Base-by-base conservation (phyloP, 1,284 basidiomycete species). In the Hymenochaete sp. region DNA sequence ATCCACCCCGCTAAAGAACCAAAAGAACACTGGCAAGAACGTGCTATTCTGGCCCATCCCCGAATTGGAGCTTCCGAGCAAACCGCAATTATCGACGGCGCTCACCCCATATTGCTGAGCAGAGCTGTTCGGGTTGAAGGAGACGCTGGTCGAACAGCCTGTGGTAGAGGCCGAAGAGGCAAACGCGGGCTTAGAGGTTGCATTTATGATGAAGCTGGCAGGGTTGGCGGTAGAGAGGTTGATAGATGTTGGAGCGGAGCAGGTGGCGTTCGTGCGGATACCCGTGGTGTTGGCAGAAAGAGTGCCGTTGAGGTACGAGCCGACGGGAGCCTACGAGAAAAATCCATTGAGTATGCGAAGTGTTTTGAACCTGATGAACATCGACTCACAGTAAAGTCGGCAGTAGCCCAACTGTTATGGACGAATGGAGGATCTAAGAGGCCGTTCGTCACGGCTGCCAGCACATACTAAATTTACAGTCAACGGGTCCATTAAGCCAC, bases 1-100 rank as follows among this genome's bases (percentile, higher is more conserved):
- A 8, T 24, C 11, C 14, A 25, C 50, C 18, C 51, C 58, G 29
- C 58, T 56, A 66, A 60, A 70, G 44, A 60, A 80, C 79, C 79
- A 82, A 52, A 82, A 82, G 64, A 80, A 70, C 28, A 81, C 73
- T 1, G 78, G 75, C 35, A 65, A 67, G 46, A 75, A 71, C 14
- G 62, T 50, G n/a, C 64, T 48, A 32, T 70, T 59, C 13, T 62
- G 36, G 7, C 44, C 48, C 6, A 59, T 49, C 10, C 58, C 53
- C 39, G 48, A 11, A 8, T 16, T 16, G 32, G 14, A 16, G 13
- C 14, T 5, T n/a, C 21, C 21, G 8, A 16, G 32, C 5, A 16
- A n/a, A 1, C 62, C 62, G 32, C 67, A 69, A 52, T 65, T 69
- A 4, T 62, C 52, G 1, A 66, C 66, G 16, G 61, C 57, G 18